Percentiles rank a stretch among this genome's conserved stretches.
Evolutionary conservation across 1,284 basidiomycete species (phyloP).

Genomic region (Apiotrichum gamsii): DNA sequence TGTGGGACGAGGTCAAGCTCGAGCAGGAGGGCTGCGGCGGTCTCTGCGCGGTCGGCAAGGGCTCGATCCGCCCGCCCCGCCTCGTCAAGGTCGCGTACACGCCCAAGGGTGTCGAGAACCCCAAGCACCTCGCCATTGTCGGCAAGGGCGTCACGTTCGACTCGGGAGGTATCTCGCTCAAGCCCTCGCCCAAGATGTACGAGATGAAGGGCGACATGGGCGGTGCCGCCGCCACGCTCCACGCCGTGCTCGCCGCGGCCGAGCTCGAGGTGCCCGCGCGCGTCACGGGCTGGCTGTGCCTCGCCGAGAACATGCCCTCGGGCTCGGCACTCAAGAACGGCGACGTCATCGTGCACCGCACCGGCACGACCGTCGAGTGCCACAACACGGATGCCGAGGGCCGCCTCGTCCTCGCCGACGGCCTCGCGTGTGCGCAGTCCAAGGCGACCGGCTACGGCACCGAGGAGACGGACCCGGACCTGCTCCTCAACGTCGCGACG

Average conservation of each 20-base stretch:
- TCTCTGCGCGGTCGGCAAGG: slow-evolving; percentile 3
- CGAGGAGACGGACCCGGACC: slow-evolving; percentile 3
- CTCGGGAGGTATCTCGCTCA: slow-evolving; percentile 7
- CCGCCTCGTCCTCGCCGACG: slow-evolving; percentile 13
- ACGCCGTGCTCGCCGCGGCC: slow-evolving; percentile 9
- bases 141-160: slow-evolving; percentile 15
- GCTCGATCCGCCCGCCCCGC: slow-evolving; percentile 2
- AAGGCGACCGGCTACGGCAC: slow-evolving; percentile 17
- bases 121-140: slow-evolving; percentile 9
- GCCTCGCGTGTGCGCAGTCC: slow-evolving; percentile 6
- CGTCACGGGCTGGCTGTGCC: slow-evolving; percentile 11
- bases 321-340: slow-evolving; percentile 4
- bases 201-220: slow-evolving; percentile 14
- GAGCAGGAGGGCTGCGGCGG: background rate
- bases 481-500: slow-evolving; percentile 14
- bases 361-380: slow-evolving; percentile 8
- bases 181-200: slow-evolving; percentile 1
- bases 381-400: slow-evolving; percentile 14
- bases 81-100: slow-evolving; percentile 12
- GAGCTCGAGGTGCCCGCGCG: slow-evolving; percentile 7
- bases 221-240: slow-evolving; percentile 6
- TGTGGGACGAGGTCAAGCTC: slow-evolving; percentile 10
- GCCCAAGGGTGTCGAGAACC: background rate
- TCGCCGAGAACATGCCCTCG: slow-evolving; percentile 10
- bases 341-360: slow-evolving; percentile 6